Evolutionary conservation across 495 filamentous ascomycete species (phyloP).

Genomic region (Podospora anserina): DNA sequence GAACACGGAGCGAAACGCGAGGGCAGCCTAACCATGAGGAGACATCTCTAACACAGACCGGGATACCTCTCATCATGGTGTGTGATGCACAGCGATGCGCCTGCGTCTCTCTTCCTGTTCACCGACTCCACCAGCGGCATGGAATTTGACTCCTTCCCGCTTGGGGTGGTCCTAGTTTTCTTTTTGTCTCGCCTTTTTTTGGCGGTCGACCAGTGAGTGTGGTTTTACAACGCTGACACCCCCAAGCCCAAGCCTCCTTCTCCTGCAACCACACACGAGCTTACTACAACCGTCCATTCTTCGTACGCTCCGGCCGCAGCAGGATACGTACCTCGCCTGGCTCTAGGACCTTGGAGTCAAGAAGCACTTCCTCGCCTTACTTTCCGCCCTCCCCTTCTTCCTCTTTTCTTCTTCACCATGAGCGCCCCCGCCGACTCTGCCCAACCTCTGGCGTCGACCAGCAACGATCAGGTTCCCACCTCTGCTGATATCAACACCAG

Average conservation of each 20-base stretch:
- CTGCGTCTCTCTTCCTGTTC: slow-evolving; percentile 13
- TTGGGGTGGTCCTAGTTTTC: slow-evolving; percentile 22
- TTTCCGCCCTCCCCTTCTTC: slow-evolving; percentile 21
- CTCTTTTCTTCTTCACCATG: slow-evolving; percentile 54
- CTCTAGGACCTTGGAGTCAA: neutral
- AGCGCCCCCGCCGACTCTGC: slow-evolving; percentile 43
- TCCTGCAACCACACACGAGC: neutral
- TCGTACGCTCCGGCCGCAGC: slow-evolving; percentile 15
- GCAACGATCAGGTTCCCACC: slow-evolving; percentile 20
- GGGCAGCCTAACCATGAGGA: neutral
- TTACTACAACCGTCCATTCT: slow-evolving; percentile 27
- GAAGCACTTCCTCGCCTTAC: slow-evolving; percentile 20
- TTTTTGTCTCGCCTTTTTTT: slow-evolving; percentile 18
- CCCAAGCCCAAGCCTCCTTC: slow-evolving; percentile 25
- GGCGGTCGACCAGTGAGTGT: slow-evolving; percentile 14
- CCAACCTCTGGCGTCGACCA: slow-evolving; percentile 28
- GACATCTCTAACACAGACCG: slow-evolving; percentile 9
- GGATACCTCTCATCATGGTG: slow-evolving; percentile 7
- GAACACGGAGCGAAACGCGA: neutral
- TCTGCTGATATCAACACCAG: slow-evolving; percentile 23
- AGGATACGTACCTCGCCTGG: slow-evolving; percentile 5
- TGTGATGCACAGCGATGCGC: slow-evolving; percentile 1
- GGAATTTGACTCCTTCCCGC: slow-evolving; percentile 26
- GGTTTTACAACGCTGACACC: slow-evolving; percentile 26
- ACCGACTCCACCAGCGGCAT: slow-evolving; percentile 29